Base-by-base conservation (phyloP, 495 filamentous ascomycete genomes). In the Annulohypoxylon bovei region DNA sequence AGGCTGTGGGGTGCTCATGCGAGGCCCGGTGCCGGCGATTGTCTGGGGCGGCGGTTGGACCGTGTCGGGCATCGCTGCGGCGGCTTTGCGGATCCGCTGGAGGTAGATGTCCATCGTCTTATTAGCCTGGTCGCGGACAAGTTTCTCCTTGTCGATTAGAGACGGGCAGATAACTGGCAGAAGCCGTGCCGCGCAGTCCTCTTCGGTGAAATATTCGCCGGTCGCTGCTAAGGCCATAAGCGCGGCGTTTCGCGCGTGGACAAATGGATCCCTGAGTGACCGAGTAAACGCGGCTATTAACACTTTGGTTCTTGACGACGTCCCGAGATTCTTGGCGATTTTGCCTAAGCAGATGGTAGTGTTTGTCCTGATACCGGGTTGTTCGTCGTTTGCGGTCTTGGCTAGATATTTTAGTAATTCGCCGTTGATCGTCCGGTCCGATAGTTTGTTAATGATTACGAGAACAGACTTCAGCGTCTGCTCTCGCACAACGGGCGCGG, bases 321-420 rank as follows among this genome's bases (percentile, higher is more conserved):
- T 80, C 1, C 93, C 92, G 14, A 99, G 81, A 71, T 97, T 91
- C 71, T 92, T 94, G 1, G 95, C 94, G 67, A 99, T 97, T 71
- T 95, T 97, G 12, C 95, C 95, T 8, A 99, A 80, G 75, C 95
- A 98, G 28, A 99, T 98, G 0, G 96, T 98, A 0, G 95, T 99
- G 76, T 99, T 99, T 6, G 95, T 99, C 65, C 95, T 88, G 57
- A 99, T 99, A 6, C 95, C 95, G 16, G 96, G 95, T 73, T 99
- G 95, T 74, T 98, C 95, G 68, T 99, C 95, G 71, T 98, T 98
- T 37, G 95, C 92, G 6, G 95, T 98, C 75, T 97, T 97, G 56
- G 95, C 96, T 22, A 99, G 84, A 75, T 97, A 91, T 76, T 91
- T 92, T 32, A 99, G 81, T 9, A 99, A 81, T 69, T 99, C 95